phyloP scores from a whole-genome alignment of 163 green algal species.

The Scenedesmus sp. region DNA sequence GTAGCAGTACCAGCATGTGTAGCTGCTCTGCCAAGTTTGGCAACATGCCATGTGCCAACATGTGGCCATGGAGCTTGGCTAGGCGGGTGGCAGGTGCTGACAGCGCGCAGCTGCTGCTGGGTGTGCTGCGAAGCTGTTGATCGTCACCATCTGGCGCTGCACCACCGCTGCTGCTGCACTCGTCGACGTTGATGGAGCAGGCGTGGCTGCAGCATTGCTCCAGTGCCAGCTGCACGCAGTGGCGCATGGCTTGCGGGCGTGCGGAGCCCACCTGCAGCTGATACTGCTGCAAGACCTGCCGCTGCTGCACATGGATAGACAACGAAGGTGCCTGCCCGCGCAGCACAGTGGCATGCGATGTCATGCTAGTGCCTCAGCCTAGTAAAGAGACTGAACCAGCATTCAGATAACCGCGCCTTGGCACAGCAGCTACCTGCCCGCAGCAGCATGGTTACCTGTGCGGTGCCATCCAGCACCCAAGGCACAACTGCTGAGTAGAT shows the following conservation, averaged over 20 bases:
- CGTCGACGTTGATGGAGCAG: background rate
- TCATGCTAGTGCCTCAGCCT: background rate
- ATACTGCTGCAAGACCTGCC: background rate
- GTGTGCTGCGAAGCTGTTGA: background rate
- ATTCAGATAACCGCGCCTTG: background rate
- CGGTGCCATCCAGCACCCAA: constrained; percentile 7
- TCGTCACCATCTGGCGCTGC: background rate
- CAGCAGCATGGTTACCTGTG: background rate
- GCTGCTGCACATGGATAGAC: constrained; percentile 10
- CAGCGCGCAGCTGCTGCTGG: background rate
- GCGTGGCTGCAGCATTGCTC: constrained; percentile 6
- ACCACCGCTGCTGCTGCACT: background rate
- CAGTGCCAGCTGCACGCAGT: background rate
- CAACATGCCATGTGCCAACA: constrained; percentile 27
- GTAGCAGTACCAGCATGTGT: constrained; percentile 11
- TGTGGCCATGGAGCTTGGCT: constrained; percentile 47
- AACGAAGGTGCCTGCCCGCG: constrained; percentile 7
- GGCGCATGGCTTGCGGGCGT: background rate
- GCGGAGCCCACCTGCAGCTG: constrained; percentile 9
- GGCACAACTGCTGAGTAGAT: constrained; percentile 49
- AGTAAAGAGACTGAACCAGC: background rate
- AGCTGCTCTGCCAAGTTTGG: constrained; percentile 33
- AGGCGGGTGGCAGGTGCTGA: constrained; percentile 4
- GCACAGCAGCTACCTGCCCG: background rate
- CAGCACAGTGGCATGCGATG: background rate